These are phyloP conservation scores for Trichophyton verrucosum DNA, from an alignment of 2,329 filamentous ascomycete species.

Conservation along the genomic window DNA sequence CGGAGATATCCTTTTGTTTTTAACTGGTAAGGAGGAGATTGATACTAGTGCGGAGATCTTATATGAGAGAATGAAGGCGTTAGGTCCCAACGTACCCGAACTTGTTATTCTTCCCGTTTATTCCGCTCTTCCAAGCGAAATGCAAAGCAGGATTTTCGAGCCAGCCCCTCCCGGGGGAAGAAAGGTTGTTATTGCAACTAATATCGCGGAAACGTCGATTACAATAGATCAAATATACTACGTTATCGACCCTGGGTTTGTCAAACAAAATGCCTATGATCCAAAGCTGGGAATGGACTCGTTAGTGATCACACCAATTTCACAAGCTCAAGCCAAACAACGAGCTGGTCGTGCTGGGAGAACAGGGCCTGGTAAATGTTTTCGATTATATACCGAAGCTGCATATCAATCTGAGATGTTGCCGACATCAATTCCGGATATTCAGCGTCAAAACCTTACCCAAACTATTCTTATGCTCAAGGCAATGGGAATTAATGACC, in stretches of 20 bases:
- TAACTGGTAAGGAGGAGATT: slow-evolving; percentile 96
- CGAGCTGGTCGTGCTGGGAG: slow-evolving; percentile 82
- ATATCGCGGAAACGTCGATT: slow-evolving; percentile 95
- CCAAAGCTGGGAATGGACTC: slow-evolving; percentile 97
- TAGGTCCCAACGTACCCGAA: slow-evolving; percentile 82
- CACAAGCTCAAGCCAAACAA: slow-evolving; percentile 92
- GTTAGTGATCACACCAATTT: slow-evolving; percentile 88
- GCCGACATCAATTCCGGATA: slow-evolving; percentile 89
- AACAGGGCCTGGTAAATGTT: slow-evolving; percentile 92
- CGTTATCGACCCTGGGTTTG: slow-evolving; percentile 91
- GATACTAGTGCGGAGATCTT: slow-evolving; percentile 88
- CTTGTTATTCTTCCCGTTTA: slow-evolving; percentile 93
- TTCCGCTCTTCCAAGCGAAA: slow-evolving; percentile 80
- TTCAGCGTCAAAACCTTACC: slow-evolving; percentile 85
- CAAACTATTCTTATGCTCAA: slow-evolving; percentile 95
- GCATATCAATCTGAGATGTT: slow-evolving; percentile 96
- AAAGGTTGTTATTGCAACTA: slow-evolving; percentile 95
- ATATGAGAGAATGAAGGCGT: slow-evolving; percentile 88
- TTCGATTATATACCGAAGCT: slow-evolving; percentile 86
- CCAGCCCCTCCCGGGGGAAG: slow-evolving; percentile 72
- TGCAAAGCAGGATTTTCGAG: slow-evolving; percentile 90
- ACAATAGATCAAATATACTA: slow-evolving; percentile 98
- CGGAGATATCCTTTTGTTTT: slow-evolving; percentile 90
- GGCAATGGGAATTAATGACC: slow-evolving; percentile 97
- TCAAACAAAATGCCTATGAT: slow-evolving; percentile 95